These are phyloP conservation scores for Hymenoscyphus infarciens DNA, from an alignment of 2,329 filamentous ascomycete species.

Conservation along the genomic window DNA sequence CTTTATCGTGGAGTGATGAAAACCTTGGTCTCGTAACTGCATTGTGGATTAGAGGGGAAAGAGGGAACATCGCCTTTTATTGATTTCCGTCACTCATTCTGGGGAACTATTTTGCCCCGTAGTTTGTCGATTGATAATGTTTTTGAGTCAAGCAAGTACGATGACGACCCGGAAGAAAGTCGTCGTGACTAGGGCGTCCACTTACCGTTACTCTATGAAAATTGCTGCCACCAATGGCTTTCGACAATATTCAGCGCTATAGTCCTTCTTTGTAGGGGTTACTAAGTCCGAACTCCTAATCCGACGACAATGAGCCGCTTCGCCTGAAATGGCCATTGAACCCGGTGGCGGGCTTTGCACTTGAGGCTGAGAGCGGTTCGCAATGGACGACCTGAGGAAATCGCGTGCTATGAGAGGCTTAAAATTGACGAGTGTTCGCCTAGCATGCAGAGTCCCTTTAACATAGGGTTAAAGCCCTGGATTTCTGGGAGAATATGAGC, in stretches of 20 bases:
- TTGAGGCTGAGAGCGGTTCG: no score
- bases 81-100: background rate
- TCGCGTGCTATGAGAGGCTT: no score
- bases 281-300: slow-evolving; percentile 1
- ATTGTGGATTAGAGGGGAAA: no score
- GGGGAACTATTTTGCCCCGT: background rate
- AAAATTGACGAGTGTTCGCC: no score
- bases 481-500: no score
- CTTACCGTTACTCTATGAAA: background rate
- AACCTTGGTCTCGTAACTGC: no score
- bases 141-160: background rate
- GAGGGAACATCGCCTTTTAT: background rate
- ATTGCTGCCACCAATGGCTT: background rate
- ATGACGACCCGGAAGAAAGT: background rate
- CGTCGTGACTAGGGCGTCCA: background rate
- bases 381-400: background rate
- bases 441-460: no score
- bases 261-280: background rate
- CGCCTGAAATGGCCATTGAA: background rate
- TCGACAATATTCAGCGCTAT: background rate
- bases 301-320: background rate
- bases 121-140: background rate
- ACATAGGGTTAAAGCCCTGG: background rate
- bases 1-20: background rate
- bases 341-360: background rate